These are phyloP conservation scores for Paramecium sonneborni DNA, from an alignment of 73 alveolate genomes.

Conservation along the genomic window DNA sequence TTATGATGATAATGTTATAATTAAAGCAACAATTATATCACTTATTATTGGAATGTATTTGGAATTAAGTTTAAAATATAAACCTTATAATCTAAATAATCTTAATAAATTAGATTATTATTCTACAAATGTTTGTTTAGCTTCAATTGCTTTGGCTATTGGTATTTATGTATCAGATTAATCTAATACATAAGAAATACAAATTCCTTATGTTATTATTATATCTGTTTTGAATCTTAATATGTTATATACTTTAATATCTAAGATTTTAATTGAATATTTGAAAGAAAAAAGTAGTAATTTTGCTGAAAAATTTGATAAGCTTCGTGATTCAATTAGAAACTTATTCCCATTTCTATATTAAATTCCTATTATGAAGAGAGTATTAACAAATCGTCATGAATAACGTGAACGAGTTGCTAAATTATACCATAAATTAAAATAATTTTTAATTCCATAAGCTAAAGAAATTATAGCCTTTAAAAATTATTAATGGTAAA, in stretches of 20 bases:
- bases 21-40: neutral
- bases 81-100: neutral
- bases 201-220: neutral
- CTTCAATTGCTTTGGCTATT: neutral
- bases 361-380: neutral
- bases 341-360: neutral
- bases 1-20: slow-evolving; percentile 14
- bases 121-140: neutral
- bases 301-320: neutral
- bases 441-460: neutral
- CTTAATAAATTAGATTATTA: slow-evolving; percentile 16
- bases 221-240: neutral
- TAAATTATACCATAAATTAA: neutral
- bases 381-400: neutral
- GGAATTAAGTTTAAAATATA: neutral
- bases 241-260: neutral
- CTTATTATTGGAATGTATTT: neutral
- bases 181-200: neutral
- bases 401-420: neutral
- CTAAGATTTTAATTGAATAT: neutral
- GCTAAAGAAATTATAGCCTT: neutral
- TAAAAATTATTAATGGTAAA: neutral
- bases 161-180: neutral
- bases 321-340: neutral
- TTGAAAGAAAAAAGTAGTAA: neutral